Percentiles rank a stretch among this genome's conserved stretches.
Evolutionary conservation across 768 basidiomycete species (phyloP).

Genomic region (Auricularia sp.): DNA sequence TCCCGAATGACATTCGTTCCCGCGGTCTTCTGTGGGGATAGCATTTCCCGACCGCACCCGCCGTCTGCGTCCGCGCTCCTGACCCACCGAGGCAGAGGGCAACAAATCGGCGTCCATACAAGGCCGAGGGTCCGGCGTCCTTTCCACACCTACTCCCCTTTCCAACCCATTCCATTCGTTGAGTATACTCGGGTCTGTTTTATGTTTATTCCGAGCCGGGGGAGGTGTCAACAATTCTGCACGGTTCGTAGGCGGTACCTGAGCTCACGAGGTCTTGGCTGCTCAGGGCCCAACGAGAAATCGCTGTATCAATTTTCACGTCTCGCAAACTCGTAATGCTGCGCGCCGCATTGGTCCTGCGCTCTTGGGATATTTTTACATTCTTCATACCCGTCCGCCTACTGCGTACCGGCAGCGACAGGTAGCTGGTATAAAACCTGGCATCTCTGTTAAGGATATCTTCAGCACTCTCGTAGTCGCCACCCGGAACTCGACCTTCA

Average conservation of each 20-base stretch:
- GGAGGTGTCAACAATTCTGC: too few relatives aligned
- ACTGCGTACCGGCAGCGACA: neutral
- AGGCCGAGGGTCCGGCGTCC: too few relatives aligned
- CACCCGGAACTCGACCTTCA: neutral
- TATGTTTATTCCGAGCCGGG: too few relatives aligned
- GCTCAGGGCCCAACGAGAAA: neutral
- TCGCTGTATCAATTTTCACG: neutral
- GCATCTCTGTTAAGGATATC: neutral
- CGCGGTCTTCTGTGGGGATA: too few relatives aligned
- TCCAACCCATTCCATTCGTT: too few relatives aligned
- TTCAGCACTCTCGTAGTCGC: neutral
- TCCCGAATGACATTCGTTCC: too few relatives aligned
- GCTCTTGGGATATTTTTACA: neutral
- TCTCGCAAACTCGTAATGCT: neutral
- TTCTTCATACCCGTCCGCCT: neutral
- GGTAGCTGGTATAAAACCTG: neutral
- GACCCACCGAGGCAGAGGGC: too few relatives aligned
- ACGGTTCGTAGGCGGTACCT: neutral
- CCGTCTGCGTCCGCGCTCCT: too few relatives aligned
- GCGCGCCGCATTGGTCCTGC: neutral
- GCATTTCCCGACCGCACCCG: too few relatives aligned
- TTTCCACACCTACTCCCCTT: too few relatives aligned
- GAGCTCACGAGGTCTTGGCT: neutral
- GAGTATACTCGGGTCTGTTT: too few relatives aligned
- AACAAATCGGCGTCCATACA: too few relatives aligned